Conservation (phyloP, 2,329 filamentous ascomycete genomes). For the Phyllosticta capitalensis region DNA sequence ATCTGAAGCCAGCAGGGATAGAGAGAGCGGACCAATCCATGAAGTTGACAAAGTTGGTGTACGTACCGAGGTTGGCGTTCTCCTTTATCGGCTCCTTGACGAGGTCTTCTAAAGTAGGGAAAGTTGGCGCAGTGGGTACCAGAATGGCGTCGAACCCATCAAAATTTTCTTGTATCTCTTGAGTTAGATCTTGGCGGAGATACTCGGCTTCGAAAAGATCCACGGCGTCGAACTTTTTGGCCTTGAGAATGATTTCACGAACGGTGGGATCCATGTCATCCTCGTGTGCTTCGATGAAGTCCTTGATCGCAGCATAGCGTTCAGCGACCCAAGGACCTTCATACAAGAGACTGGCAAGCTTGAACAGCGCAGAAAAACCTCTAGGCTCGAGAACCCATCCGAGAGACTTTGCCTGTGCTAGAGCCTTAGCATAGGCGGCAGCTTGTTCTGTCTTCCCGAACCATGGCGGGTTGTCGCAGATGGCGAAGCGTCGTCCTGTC, state of each 20-base stretch:
- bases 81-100: neutral
- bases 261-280: neutral
- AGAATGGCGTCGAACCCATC: neutral
- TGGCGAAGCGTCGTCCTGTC: neutral
- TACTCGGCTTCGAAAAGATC: neutral
- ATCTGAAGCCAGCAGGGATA: neutral
- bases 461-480: neutral
- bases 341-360: neutral
- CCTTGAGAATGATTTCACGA: neutral
- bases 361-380: neutral
- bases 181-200: neutral
- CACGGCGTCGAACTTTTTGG: neutral
- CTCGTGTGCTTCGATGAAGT: neutral
- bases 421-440: neutral
- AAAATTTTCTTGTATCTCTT: neutral
- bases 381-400: neutral
- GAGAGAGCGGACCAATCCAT: neutral
- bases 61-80: neutral
- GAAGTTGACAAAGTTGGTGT: neutral
- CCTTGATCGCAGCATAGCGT: neutral
- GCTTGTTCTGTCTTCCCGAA: neutral
- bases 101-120: neutral
- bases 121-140: neutral
- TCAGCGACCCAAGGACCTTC: neutral
- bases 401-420: neutral